Evolutionary conservation across 2,329 filamentous ascomycete genomes (phyloP).

Genomic region (Fusarium udum): DNA sequence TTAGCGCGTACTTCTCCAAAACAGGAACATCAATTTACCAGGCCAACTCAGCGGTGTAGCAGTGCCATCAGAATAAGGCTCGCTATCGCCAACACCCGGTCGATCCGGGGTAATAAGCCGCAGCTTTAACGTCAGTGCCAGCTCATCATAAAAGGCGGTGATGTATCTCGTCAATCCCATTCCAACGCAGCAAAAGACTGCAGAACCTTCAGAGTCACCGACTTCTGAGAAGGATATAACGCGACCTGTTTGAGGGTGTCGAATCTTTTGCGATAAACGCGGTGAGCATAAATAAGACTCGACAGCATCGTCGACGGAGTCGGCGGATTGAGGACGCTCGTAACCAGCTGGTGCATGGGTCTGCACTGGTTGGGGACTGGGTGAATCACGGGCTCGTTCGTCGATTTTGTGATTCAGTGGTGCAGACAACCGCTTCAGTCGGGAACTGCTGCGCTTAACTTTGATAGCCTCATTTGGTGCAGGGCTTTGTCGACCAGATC

Average conservation of each 20-base stretch:
- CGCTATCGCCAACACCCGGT: constrained; percentile 92
- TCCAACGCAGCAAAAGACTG: constrained; percentile 95
- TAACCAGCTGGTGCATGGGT: constrained; percentile 61
- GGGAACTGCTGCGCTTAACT: constrained; percentile 65
- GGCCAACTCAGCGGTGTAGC: constrained; percentile 94
- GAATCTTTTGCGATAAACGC: constrained; percentile 86
- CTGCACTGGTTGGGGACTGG: constrained; percentile 42
- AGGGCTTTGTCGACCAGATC: constrained; percentile 60
- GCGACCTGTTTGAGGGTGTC: constrained; percentile 84
- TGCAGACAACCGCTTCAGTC: constrained; percentile 66
- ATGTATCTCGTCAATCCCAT: constrained; percentile 98
- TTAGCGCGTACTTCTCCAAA: neutral
- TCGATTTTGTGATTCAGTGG: constrained; percentile 55
- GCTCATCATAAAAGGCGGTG: constrained; percentile 95
- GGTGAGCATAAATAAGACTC: constrained; percentile 84
- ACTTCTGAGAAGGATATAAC: constrained; percentile 97
- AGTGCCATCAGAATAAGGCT: constrained; percentile 81
- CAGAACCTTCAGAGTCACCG: constrained; percentile 88
- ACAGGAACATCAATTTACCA: constrained; percentile 63
- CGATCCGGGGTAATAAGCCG: constrained; percentile 93
- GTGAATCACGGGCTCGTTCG: constrained; percentile 44
- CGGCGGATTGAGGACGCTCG: constrained; percentile 79
- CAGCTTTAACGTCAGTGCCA: constrained; percentile 87
- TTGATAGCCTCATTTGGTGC: constrained; percentile 57
- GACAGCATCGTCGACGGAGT: constrained; percentile 90